Percentiles rank a stretch among this genome's conserved stretches.
phyloP scores from a whole-genome alignment of 352 stramenopile species.

The Pythium monospermum region DNA sequence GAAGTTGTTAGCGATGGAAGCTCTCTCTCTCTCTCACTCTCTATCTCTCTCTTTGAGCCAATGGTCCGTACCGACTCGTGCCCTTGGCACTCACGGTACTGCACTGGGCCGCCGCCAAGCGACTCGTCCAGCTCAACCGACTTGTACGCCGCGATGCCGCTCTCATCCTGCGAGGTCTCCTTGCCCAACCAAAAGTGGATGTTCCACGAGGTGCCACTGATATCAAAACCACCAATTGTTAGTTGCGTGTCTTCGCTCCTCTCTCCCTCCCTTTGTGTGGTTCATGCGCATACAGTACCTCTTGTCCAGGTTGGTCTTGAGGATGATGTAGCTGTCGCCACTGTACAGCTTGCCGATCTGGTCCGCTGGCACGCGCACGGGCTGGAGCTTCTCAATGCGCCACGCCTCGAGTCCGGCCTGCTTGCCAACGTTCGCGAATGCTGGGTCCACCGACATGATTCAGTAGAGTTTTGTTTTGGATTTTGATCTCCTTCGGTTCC shows the following conservation, averaged over 20 bases:
- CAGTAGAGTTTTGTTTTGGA: background rate
- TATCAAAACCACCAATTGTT: too few species aligned
- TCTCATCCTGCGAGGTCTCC: conserved; percentile 90
- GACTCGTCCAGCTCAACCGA: conserved; percentile 95
- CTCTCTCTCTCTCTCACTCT: too few species aligned
- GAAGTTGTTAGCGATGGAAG: too few species aligned
- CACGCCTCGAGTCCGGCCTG: conserved; percentile 68
- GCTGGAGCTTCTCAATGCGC: conserved; percentile 80
- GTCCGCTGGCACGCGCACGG: conserved; percentile 42
- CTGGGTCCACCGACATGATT: conserved; percentile 55
- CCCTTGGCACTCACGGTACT: conserved; percentile 88
- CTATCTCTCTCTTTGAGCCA: too few species aligned
- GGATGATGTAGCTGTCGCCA: conserved; percentile 97
- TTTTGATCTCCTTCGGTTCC: too few species aligned
- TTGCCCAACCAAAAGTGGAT: conserved; percentile 97
- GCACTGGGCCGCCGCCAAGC: conserved; percentile 86
- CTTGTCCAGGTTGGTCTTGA: conserved; percentile 69
- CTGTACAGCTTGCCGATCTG: conserved; percentile 88
- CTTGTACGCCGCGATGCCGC: conserved; percentile 95
- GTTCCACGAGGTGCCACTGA: conserved; percentile 74
- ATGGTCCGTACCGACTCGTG: conserved; percentile 51
- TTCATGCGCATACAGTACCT: conserved; percentile 21
- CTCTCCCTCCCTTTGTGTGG: background rate
- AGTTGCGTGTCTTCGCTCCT: too few species aligned
- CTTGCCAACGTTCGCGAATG: conserved; percentile 55